Base-by-base conservation (phyloP, 129 eudicot genomes). In the Kitagawia praeruptora region DNA sequence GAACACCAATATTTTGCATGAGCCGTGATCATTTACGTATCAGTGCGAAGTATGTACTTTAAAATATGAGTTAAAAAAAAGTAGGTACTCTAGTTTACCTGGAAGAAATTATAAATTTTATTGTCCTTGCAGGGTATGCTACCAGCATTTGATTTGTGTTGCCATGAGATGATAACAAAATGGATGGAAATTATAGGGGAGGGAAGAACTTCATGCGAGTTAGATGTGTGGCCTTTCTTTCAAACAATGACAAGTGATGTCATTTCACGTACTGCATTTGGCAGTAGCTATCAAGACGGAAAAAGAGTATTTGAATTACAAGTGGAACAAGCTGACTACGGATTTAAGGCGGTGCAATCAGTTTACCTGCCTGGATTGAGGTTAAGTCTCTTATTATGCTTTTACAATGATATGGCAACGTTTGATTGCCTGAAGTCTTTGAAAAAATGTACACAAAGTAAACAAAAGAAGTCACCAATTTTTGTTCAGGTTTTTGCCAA, bases 341-440 rank as follows among this genome's bases (percentile, higher is more conserved):
- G 8, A 72, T 19, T 81, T 16, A 73, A 19, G 10, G 53, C 77
- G n/a, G 1, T n/a, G 2, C 70, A 45, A 42, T 81, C 84, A 9
- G 72, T 81, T 47, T 81, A 81, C 67, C 47, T 76, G 3, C 77
- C 84, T 15, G 80, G 84, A 46, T 8, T 42, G 37, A 79, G 80
- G 47, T 54, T 12, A 9, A 5, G 19, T 75, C 2, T 42, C 4
- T 1, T 5, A 40, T 40, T 40, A 18, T 13, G 6, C 18, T 23
- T 40, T 8, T 6, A 21, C 1, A 21, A 19, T 40, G 5, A 21
- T 25, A 18, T 5, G 1, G 8, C 18, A 16, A 39, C 16, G 2
- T 40, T n/a, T 39, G 25, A 39, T 72, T 1, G 2, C 9, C 3
- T 23, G 46, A 73, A 27, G 13, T 64, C 39, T 25, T 3, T 31